Conservation (phyloP, 345 rosid species). For the Gossypioides kirkii region DNA sequence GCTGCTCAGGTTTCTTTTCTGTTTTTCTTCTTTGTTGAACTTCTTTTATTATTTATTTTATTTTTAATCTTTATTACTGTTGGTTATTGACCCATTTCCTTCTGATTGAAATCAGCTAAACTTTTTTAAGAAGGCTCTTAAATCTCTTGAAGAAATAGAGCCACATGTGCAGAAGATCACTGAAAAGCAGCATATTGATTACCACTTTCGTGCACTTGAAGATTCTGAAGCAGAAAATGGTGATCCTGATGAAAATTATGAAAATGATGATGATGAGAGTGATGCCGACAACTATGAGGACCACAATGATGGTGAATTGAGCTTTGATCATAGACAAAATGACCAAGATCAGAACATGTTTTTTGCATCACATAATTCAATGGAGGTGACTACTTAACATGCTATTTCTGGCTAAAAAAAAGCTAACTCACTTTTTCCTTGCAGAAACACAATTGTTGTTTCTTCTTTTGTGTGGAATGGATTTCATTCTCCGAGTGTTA, state of each 20-base stretch:
- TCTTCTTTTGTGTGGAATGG: neutral
- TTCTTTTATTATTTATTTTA: neutral
- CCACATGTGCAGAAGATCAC: constrained; percentile 64
- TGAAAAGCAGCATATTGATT: constrained; percentile 78
- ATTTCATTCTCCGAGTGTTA: neutral
- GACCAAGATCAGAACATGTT: constrained; percentile 42
- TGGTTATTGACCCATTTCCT: constrained; percentile 11
- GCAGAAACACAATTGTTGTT: neutral
- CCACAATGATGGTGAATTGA: constrained; percentile 69
- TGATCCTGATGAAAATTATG: constrained; percentile 41
- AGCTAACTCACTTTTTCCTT: neutral
- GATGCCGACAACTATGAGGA: constrained; percentile 17
- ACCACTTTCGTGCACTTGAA: constrained; percentile 74
- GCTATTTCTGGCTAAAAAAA: constrained; percentile 6
- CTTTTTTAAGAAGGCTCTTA: constrained; percentile 78
- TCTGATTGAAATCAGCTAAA: constrained; percentile 50
- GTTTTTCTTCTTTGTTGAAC: constrained; percentile 2
- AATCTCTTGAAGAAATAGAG: constrained; percentile 76
- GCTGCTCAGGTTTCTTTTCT: constrained; percentile 84
- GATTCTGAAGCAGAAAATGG: constrained; percentile 63
- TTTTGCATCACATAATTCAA: constrained; percentile 38
- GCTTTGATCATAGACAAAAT: constrained; percentile 64
- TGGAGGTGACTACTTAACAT: constrained; percentile 50
- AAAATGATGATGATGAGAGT: constrained; percentile 32
- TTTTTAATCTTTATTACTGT: neutral